phyloP scores from a whole-genome alignment of 2,329 filamentous ascomycete genomes.

The Verticillium alfalfae region DNA sequence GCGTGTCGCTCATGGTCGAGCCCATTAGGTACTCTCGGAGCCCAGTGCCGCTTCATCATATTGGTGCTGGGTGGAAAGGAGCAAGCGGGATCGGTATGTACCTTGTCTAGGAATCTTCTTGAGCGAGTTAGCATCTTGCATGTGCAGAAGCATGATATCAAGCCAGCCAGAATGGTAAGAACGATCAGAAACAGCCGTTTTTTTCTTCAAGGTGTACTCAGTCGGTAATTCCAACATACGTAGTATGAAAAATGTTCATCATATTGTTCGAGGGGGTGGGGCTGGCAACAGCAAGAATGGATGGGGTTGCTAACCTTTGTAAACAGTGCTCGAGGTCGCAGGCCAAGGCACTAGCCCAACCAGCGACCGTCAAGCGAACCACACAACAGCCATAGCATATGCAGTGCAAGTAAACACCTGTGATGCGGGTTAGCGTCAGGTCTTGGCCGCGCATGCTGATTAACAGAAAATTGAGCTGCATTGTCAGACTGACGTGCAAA shows the following conservation, averaged over 20 bases:
- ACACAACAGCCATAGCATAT: neutral
- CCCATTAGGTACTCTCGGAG: constrained; percentile 62
- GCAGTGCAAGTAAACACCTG: neutral
- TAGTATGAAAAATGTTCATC: constrained; percentile 64
- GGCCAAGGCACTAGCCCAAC: neutral
- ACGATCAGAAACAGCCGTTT: constrained; percentile 80
- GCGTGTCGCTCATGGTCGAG: constrained; percentile 72
- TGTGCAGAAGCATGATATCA: neutral
- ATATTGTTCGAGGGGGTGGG: constrained; percentile 12
- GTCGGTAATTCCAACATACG: constrained; percentile 94
- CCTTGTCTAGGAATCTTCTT: constrained; percentile 14
- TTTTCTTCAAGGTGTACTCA: constrained; percentile 75
- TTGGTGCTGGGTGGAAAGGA: constrained; percentile 13
- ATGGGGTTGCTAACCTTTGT: constrained; percentile 1
- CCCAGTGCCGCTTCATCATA: constrained; percentile 96
- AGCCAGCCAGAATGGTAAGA: constrained; percentile 12
- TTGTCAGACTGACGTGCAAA: constrained; percentile 90
- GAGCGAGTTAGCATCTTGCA: constrained; percentile 23
- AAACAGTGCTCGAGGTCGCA: neutral
- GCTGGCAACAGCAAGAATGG: neutral
- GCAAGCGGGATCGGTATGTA: constrained; percentile 10
- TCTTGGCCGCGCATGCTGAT: constrained; percentile 3
- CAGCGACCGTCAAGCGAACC: neutral
- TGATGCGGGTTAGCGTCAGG: constrained; percentile 3
- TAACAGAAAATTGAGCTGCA: constrained; percentile 12